These are phyloP conservation scores for Phoenix dactylifera DNA, from an alignment of 176 grass and related monocot genomes.

Conservation along the genomic window DNA sequence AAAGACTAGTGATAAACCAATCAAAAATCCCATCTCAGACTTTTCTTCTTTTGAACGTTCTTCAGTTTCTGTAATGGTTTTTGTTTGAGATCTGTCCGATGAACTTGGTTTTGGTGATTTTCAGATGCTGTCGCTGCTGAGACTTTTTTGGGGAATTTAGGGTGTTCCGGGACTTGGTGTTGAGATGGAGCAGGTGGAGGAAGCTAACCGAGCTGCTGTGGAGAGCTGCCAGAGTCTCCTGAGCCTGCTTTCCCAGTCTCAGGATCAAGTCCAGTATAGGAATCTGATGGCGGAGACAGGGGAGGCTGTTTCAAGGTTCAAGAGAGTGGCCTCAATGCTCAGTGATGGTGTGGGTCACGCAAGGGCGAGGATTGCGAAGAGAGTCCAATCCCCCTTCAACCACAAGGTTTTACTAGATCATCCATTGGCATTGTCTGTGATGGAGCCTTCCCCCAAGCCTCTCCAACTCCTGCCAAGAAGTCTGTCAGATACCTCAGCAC, in stretches of 20 bases:
- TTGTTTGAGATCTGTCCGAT: too few species aligned
- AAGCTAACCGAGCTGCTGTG: slow-evolving; percentile 62
- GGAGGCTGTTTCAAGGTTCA: slow-evolving; percentile 67
- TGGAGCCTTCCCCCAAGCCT: background rate
- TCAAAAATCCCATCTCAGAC: background rate
- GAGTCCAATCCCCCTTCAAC: slow-evolving; percentile 22
- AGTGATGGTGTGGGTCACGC: slow-evolving; percentile 33
- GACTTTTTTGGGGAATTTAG: slow-evolving; percentile 4
- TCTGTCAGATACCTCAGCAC: background rate
- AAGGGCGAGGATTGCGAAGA: slow-evolving; percentile 39
- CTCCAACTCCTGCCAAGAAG: slow-evolving; percentile 25
- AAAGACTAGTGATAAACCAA: too few species aligned
- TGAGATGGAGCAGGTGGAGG: slow-evolving; percentile 71
- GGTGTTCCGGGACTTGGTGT: slow-evolving; percentile 2
- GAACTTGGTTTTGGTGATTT: background rate
- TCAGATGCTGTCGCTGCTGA: slow-evolving; percentile 34
- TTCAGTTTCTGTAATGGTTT: background rate
- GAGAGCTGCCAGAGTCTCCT: slow-evolving; percentile 72
- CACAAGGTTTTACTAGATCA: slow-evolving; percentile 40
- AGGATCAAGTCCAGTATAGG: slow-evolving; percentile 40
- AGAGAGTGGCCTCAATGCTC: slow-evolving; percentile 57
- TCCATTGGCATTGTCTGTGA: slow-evolving; percentile 9
- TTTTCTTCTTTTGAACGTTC: slow-evolving; percentile 12
- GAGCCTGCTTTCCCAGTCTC: slow-evolving; percentile 43
- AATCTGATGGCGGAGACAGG: slow-evolving; percentile 46